Base-by-base conservation (phyloP, 75 land plant genomes). In the Adiantum capillusveneris region DNA sequence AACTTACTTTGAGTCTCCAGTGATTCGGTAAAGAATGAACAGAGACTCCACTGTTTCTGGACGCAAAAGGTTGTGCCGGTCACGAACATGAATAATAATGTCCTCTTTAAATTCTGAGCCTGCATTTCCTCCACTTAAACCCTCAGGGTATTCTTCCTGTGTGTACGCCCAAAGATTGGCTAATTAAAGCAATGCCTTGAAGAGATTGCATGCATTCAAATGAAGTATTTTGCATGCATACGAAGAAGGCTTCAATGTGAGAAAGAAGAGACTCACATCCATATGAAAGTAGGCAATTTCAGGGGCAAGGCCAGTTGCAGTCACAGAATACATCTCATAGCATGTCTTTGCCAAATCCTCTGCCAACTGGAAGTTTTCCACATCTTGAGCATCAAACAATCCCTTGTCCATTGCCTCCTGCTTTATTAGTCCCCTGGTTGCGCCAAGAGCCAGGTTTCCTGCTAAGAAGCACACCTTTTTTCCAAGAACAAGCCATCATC, bases 41-140 rank as follows among this genome's bases (percentile, higher is more conserved):
- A 94, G 53, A 1, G 98, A 94, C 63, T 94, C 98, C 39, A 94
- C 98, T 25, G 96, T 94, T 74, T 94, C 98, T 43, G 98, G 98
- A 12, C 96, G 98, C 31, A 94, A 57, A 65, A 94, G 90, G 68
- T 90, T 94, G 71, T 94, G 98, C 17, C 88, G 85, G 56, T 94
- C 98, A 43, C 69, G 70, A 61, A 45, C 72, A 51, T 82, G 81
- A 46, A 94, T 90, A 53, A 84, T 71, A 34, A 94, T 83, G 55
- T 94, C 98, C 62, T 89, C 63, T 30, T 70, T 49, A 62, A 72
- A 94, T 41, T 83, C 72, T 6, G 96, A 82, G 58, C 69, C 80
- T 65, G 73, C 73, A 31, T 84, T 94, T 11, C 98, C 98, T 62
- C 98, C 96, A 65, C 76, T 80, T 60, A 76, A 81, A 11, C 79